phyloP scores from a whole-genome alignment of 2,329 filamentous ascomycete species.

The Diaporthe nobilis region DNA sequence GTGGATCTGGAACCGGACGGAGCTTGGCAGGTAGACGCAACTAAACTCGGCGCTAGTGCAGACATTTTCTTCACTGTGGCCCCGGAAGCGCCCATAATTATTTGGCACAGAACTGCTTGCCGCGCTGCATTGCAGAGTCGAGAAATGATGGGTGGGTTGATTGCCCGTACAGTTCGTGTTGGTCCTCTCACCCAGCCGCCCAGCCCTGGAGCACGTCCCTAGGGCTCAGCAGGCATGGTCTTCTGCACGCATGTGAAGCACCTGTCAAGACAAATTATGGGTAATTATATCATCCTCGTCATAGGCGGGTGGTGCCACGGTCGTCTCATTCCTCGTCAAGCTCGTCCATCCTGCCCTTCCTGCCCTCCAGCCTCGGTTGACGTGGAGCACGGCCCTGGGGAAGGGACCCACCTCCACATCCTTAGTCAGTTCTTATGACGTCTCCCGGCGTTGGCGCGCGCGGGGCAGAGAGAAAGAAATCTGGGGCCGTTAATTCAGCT shows the following conservation, averaged over 20 bases:
- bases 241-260: background rate
- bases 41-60: conserved; percentile 27
- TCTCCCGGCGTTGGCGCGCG: background rate
- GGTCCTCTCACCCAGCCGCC: background rate
- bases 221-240: background rate
- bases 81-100: conserved; percentile 19
- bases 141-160: background rate
- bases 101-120: background rate
- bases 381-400: conserved; percentile 20
- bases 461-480: background rate
- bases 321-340: background rate
- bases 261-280: background rate
- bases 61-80: conserved; percentile 27
- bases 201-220: background rate
- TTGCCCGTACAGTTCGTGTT: background rate
- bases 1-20: conserved; percentile 19
- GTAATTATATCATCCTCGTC: background rate
- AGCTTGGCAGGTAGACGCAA: conserved; percentile 29
- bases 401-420: conserved; percentile 18
- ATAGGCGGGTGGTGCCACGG: background rate
- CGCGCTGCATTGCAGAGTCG: background rate
- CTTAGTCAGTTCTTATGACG: conserved; percentile 23
- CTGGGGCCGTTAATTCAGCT: background rate
- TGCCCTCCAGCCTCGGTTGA: conserved; percentile 2
- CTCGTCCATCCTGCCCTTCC: background rate